phyloP scores from a whole-genome alignment of 768 basidiomycete genomes.

The Fibroporia radiculosa region DNA sequence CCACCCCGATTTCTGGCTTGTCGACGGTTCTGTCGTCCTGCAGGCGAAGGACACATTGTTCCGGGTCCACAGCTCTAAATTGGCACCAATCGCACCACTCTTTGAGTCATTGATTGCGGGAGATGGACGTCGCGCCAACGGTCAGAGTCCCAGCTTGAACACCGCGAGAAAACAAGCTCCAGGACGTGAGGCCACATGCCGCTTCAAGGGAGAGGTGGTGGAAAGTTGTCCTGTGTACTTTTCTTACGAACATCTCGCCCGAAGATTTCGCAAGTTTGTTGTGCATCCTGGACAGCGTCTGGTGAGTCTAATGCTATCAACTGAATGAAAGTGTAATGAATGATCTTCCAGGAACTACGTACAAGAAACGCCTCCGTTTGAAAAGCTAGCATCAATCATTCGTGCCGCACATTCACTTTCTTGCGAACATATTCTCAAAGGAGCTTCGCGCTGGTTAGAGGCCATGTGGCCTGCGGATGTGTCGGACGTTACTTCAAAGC shows the following conservation, averaged over 20 bases:
- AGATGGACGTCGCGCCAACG: background rate
- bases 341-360: slow-evolving; percentile 12
- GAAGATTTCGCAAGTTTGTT: slow-evolving; percentile 29
- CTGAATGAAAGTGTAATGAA: background rate
- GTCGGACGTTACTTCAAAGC: slow-evolving; percentile 3
- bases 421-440: slow-evolving; percentile 23
- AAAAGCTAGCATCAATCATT: slow-evolving; percentile 24
- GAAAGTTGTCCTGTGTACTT: slow-evolving; percentile 17
- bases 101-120: slow-evolving; percentile 18
- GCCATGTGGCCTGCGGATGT: slow-evolving; percentile 24
- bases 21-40: slow-evolving; percentile 29
- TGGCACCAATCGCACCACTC: slow-evolving; percentile 22
- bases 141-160: background rate
- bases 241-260: slow-evolving; percentile 17
- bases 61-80: slow-evolving; percentile 27
- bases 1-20: slow-evolving; percentile 25
- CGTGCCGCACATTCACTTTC: slow-evolving; percentile 27
- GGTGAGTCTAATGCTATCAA: slow-evolving; percentile 19
- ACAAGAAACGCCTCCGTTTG: slow-evolving; percentile 21
- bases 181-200: no score
- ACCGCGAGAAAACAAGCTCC: no score
- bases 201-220: slow-evolving; percentile 1
- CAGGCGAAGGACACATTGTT: slow-evolving; percentile 26
- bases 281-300: slow-evolving; percentile 23
- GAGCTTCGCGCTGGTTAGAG: slow-evolving; percentile 22